Base-by-base conservation (phyloP, 805 yeast genomes). In the Candida schatavii region DNA sequence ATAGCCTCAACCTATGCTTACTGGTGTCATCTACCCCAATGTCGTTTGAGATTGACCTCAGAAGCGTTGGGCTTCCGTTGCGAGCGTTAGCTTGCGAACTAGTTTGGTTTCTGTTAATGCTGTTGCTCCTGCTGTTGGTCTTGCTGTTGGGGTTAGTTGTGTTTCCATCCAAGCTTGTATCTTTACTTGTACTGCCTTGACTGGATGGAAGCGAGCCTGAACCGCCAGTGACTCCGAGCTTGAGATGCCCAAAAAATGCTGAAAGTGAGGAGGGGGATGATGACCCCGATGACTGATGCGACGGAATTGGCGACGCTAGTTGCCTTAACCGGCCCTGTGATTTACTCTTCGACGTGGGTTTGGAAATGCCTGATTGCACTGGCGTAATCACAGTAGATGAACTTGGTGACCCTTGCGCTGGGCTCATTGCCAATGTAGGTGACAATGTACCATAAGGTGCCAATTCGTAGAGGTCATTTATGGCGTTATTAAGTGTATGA, bases 211-310 rank as follows among this genome's bases (percentile, higher is more conserved):
- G 6, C 13, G 37, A 17, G 27, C 26, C 10, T 21, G n/a, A n/a
- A 19, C 37, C 22, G 14, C 37, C 37, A 5, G 35, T 11, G 11
- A n/a, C n/a, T n/a, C 17, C 17, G 17, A 38, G 14, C 30, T 38
- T 38, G 9, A 29, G 25, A 18, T 38, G 41, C 3, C 41, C 41
- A n/a, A 28, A 22, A 31, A 39, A 32, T 34, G 38, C 42, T 23
- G 42, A 39, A 26, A 34, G 28, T 17, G 38, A 39, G 3, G 39
- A 34, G n/a, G 42, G 39, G 5, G 42, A 39, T n/a, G 42, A 23
- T 14, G 39, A 32, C 3, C 39, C 38, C 18, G 35, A 32, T 17
- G 38, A 25, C 17, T 32, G 19, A 31, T 14, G 27, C 10, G 42
- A 17, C 3, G 42, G 9, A 18, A 6, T 32, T 20, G 42, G 42